phyloP scores from a whole-genome alignment of 179 eudicot species.

The Beta macrorhiza region DNA sequence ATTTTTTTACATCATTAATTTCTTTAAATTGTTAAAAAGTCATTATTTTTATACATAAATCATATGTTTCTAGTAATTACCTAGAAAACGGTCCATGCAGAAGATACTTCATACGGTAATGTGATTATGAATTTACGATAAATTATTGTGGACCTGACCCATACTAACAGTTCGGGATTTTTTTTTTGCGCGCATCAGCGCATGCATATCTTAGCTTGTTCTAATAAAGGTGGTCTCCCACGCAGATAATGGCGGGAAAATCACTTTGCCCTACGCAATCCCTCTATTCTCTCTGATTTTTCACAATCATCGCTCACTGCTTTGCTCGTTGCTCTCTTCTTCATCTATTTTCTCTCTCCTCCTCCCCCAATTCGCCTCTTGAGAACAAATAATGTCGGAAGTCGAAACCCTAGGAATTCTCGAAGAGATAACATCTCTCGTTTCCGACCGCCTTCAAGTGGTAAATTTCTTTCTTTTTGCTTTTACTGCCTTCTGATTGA shows the following conservation, averaged over 20 bases:
- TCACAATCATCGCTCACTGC: background rate
- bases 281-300: background rate
- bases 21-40: no score
- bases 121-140: no score
- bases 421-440: constrained; percentile 69
- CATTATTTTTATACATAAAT: no score
- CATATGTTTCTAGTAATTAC: no score
- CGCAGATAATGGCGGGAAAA: constrained; percentile 30
- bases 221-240: background rate
- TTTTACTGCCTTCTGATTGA: background rate
- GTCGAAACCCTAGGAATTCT: constrained; percentile 70
- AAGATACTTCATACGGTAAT: no score
- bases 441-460: constrained; percentile 88
- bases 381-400: constrained; percentile 46
- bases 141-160: no score
- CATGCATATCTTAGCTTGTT: no score
- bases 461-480: constrained; percentile 36
- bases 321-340: background rate
- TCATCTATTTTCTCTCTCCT: background rate
- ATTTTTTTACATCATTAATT: no score
- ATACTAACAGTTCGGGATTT: no score
- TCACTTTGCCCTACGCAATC: constrained; percentile 11
- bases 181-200: no score
- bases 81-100: no score
- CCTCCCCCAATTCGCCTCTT: no score